Base-by-base conservation (phyloP, 768 basidiomycete species). In the Macrolepiota fuliginosa region DNA sequence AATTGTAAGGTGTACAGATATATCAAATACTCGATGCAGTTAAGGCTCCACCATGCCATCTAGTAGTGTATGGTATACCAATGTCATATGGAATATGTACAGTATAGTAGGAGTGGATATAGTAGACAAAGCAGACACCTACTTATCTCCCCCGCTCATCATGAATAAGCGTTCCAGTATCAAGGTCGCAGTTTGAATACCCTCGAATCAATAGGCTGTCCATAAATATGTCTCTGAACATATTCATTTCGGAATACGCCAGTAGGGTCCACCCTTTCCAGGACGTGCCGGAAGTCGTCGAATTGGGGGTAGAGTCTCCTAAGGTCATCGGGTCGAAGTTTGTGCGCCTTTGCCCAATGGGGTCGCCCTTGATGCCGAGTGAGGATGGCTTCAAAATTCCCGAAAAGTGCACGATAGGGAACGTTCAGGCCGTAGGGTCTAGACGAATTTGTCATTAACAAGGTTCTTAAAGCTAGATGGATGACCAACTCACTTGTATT, bases 321-420 rank as follows among this genome's bases (percentile, higher is more conserved):
- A 57, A 97, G 81, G 35, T 78, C 73, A 49, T 80, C 79, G 2
- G 91, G 90, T 47, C 81, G 78, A 39, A 96, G 80, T 24, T 76
- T 75, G 71, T 98, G 96, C 22, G 92, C 83, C 74, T 98, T 98
- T 0, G 95, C 96, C 96, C 96, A 98, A 77, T 98, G 96, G 9
- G 96, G 95, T 51, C 92, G 82, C 5, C 94, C 96, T 46, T 82
- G 81, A 74, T 94, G 82, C 29, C 77, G 80, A 22, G 77, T 71
- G 62, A 96, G 70, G 67, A 95, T 89, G 13, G 72, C 67, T 71
- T 96, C 92, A 70, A 92, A 97, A 25, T 79, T 81, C 50, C 79
- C 75, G 73, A 98, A 96, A 54, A 93, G 78, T 59, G 80, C 75
- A 61, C 86, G 86, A 76, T 96, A 97, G 15, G 92, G 89, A 7